Evolutionary conservation across 768 basidiomycete genomes (phyloP).

Genomic region (Rhizopogon vinicolor): DNA sequence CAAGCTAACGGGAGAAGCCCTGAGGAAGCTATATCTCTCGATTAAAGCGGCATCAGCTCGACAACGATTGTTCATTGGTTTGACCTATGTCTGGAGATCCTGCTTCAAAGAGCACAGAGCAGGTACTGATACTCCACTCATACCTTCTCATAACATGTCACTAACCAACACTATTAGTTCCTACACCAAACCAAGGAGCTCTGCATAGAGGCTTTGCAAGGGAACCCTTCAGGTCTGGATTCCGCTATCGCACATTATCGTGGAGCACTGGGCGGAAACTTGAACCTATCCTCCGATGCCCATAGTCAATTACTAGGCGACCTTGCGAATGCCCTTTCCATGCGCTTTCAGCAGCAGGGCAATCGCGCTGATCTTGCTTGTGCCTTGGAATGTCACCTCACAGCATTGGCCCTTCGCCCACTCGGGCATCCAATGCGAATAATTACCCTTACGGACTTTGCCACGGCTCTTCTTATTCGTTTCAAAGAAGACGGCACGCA

Average conservation of each 20-base stretch:
- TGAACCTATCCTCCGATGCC: slow-evolving; percentile 13
- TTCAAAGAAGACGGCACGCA: slow-evolving; percentile 17
- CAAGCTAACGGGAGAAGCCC: not conserved
- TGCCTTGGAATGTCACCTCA: slow-evolving; percentile 22
- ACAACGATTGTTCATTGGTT: not conserved
- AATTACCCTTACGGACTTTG: slow-evolving; percentile 23
- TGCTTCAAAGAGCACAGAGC: not conserved
- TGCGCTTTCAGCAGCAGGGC: slow-evolving; percentile 21
- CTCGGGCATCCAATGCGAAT: slow-evolving; percentile 20
- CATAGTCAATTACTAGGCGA: slow-evolving; percentile 22
- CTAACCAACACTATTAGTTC: not conserved
- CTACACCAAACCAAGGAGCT: not conserved
- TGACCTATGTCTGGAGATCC: not conserved
- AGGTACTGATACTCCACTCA: not conserved
- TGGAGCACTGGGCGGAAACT: slow-evolving; percentile 12
- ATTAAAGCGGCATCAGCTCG: not conserved
- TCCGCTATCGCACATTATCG: slow-evolving; percentile 22
- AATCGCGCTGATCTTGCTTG: slow-evolving; percentile 21
- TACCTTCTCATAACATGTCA: not conserved
- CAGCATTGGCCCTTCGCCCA: slow-evolving; percentile 22
- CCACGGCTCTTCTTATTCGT: slow-evolving; percentile 21
- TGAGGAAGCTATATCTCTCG: not conserved
- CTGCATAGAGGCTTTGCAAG: not conserved
- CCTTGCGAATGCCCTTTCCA: slow-evolving; percentile 21
- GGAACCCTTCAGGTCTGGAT: slow-evolving; percentile 18